Conservation (phyloP, 441 rosid species). For the Omphalea diandra region DNA sequence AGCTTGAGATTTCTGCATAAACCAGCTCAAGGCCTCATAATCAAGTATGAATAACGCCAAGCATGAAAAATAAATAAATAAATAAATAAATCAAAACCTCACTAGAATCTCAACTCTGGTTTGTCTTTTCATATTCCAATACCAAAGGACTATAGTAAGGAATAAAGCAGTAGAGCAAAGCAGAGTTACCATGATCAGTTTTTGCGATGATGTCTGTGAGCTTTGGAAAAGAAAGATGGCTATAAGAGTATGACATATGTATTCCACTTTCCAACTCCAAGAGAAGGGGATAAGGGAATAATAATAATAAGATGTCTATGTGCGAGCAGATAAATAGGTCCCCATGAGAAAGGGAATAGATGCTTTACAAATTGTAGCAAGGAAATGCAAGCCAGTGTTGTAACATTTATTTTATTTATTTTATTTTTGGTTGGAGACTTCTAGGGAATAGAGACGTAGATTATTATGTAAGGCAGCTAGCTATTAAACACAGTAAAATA, state of each 20-base stretch:
- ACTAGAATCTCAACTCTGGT: not conserved
- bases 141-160: not conserved
- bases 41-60: too few relatives aligned
- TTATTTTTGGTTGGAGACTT: too few relatives aligned
- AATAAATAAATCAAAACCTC: not conserved
- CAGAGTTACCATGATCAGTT: not conserved
- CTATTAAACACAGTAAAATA: too few relatives aligned
- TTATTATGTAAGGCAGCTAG: too few relatives aligned
- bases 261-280: not conserved
- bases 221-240: not conserved
- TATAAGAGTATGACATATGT: not conserved
- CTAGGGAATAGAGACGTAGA: too few relatives aligned
- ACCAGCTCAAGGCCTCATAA: too few relatives aligned
- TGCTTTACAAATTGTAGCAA: conserved; percentile 8
- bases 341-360: not conserved
- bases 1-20: not conserved
- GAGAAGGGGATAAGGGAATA: conserved; percentile 2
- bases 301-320: not conserved
- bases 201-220: not conserved
- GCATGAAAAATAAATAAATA: not conserved
- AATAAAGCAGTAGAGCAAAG: not conserved
- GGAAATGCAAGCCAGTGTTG: not conserved
- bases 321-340: not conserved
- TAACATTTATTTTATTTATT: too few relatives aligned
- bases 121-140: not conserved